These are phyloP conservation scores for Blastomyces gilchristii DNA, from an alignment of 2,329 filamentous ascomycete genomes.

Conservation along the genomic window DNA sequence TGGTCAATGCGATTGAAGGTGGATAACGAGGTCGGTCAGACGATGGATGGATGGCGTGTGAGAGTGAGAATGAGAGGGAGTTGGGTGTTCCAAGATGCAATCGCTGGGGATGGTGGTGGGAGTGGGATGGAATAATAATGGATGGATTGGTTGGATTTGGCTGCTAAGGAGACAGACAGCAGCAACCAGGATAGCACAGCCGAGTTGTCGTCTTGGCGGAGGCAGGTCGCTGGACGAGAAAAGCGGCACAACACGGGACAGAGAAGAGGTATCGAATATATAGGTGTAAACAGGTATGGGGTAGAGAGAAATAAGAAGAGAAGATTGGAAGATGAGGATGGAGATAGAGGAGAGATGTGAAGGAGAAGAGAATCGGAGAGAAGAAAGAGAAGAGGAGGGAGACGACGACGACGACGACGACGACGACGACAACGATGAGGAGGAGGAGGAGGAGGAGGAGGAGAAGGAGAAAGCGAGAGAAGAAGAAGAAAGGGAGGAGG, in stretches of 20 bases:
- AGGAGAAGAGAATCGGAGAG: too few species aligned
- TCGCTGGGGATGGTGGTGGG: too few species aligned
- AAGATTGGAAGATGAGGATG: slow-evolving; percentile 12
- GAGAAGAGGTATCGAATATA: slow-evolving; percentile 39
- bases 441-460: not conserved
- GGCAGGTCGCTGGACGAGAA: slow-evolving; percentile 35
- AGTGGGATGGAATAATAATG: not conserved
- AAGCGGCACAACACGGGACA: slow-evolving; percentile 10
- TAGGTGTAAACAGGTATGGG: slow-evolving; percentile 9
- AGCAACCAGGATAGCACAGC: slow-evolving; percentile 20
- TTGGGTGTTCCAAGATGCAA: too few species aligned
- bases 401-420: slow-evolving; percentile 4
- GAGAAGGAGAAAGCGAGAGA: not conserved
- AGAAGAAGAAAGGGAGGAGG: slow-evolving; percentile 1
- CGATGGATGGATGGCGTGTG: too few species aligned
- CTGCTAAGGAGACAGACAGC: not conserved
- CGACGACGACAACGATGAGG: slow-evolving; percentile 13
- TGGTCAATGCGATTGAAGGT: not conserved
- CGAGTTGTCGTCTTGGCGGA: slow-evolving; percentile 14
- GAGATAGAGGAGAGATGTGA: slow-evolving; percentile 1
- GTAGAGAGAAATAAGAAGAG: slow-evolving; percentile 14
- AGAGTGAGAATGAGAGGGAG: too few species aligned
- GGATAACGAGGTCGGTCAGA: not conserved
- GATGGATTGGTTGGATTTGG: not conserved
- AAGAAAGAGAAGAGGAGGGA: too few species aligned